Conservation (phyloP, 768 basidiomycete species). For the Termitomyces sp. region DNA sequence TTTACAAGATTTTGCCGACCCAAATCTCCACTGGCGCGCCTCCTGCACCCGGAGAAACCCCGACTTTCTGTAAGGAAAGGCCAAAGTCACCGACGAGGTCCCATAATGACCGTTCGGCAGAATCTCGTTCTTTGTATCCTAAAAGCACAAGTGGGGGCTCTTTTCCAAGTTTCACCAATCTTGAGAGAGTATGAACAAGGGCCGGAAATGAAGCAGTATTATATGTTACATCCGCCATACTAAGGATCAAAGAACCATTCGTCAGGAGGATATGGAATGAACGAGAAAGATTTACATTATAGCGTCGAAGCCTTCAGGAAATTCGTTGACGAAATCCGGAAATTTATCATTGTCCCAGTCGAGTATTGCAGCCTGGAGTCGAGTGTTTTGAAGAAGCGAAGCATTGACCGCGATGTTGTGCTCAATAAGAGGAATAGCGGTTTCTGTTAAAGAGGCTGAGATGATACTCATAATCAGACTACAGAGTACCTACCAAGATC, state of each 20-base stretch:
- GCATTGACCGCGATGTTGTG: constrained; percentile 57
- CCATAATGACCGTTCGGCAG: constrained; percentile 74
- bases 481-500: constrained; percentile 59
- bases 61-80: constrained; percentile 52
- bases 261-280: background rate
- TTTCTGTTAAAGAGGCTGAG: constrained; percentile 36
- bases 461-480: background rate
- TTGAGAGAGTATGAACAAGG: constrained; percentile 60
- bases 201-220: constrained; percentile 83
- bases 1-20: constrained; percentile 31
- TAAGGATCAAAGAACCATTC: constrained; percentile 21
- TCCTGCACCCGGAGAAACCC: constrained; percentile 50
- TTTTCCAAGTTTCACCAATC: constrained; percentile 33
- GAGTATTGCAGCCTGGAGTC: constrained; percentile 37
- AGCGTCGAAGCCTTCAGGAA: constrained; percentile 43
- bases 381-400: constrained; percentile 24
- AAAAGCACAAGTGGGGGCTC: constrained; percentile 48
- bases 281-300: constrained; percentile 33
- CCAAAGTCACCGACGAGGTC: constrained; percentile 44
- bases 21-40: constrained; percentile 68
- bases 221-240: constrained; percentile 92
- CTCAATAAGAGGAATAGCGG: constrained; percentile 74
- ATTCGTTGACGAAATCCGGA: constrained; percentile 34
- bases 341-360: constrained; percentile 72
- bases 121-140: constrained; percentile 86